Conservation (phyloP, 2,329 filamentous ascomycete species). For the Clonostachys solani region DNA sequence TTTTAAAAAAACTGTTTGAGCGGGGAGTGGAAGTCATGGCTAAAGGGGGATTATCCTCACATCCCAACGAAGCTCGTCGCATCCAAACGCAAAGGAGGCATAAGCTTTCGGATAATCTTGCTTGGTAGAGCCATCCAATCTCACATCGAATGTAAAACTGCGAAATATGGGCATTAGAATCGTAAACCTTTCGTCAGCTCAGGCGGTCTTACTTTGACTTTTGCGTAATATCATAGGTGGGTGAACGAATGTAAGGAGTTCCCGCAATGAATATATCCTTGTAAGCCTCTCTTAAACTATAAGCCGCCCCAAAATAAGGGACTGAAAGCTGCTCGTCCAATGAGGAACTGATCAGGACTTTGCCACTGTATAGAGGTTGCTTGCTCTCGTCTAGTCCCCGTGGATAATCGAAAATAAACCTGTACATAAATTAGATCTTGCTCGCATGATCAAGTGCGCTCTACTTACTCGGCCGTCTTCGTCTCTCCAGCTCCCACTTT, state of each 20-base stretch:
- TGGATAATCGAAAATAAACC: slow-evolving; percentile 19
- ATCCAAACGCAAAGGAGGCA: slow-evolving; percentile 12
- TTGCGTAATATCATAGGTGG: neutral
- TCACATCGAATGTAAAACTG: slow-evolving; percentile 8
- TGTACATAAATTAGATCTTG: too few species aligned
- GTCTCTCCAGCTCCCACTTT: slow-evolving; percentile 15
- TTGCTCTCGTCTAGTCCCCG: slow-evolving; percentile 12
- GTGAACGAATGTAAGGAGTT: slow-evolving; percentile 6
- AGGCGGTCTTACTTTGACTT: neutral
- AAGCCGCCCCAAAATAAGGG: slow-evolving; percentile 15
- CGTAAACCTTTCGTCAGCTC: neutral
- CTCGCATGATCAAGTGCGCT: too few species aligned
- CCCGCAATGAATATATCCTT: slow-evolving; percentile 7
- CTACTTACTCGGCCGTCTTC: slow-evolving; percentile 8
- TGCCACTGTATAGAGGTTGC: slow-evolving; percentile 28
- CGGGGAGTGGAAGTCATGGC: too few species aligned
- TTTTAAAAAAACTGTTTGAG: too few species aligned
- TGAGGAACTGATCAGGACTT: slow-evolving; percentile 19
- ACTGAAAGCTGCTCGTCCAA: slow-evolving; percentile 22
- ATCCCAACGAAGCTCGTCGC: slow-evolving; percentile 11
- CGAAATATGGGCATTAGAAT: neutral
- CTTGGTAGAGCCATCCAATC: neutral
- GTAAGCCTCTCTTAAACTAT: slow-evolving; percentile 11
- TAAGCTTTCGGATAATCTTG: slow-evolving; percentile 10
- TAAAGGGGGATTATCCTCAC: neutral